Evolutionary conservation across 805 yeast genomes (phyloP).

Genomic region (Cyberlindnera bimundalis): DNA sequence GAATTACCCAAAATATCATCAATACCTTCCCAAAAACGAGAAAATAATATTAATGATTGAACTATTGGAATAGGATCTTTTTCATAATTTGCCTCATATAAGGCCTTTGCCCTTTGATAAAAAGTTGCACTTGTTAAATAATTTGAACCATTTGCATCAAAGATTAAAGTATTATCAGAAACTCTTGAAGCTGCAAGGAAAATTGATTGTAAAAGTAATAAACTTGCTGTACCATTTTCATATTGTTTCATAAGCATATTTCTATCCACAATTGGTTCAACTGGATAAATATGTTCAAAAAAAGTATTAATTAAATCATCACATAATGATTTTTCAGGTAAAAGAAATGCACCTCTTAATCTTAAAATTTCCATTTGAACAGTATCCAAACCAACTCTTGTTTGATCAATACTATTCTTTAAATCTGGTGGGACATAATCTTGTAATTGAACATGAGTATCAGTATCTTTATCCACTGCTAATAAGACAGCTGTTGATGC

Average conservation of each 20-base stretch:
- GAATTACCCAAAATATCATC: conserved; percentile 65
- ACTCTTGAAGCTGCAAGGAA: conserved; percentile 66
- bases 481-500: conserved; percentile 41
- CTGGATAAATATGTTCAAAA: conserved; percentile 63
- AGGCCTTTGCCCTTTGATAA: conserved; percentile 68
- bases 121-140: conserved; percentile 56
- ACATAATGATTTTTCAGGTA: conserved; percentile 59
- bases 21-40: conserved; percentile 72
- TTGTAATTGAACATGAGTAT: conserved; percentile 33
- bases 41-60: conserved; percentile 59
- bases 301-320: conserved; percentile 58
- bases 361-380: conserved; percentile 64
- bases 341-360: conserved; percentile 63
- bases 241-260: conserved; percentile 57
- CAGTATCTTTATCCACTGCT: conserved; percentile 11
- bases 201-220: conserved; percentile 63
- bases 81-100: conserved; percentile 69
- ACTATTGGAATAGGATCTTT: conserved; percentile 57
- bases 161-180: conserved; percentile 48
- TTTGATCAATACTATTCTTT: conserved; percentile 26
- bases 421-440: conserved; percentile 27
- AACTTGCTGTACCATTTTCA: conserved; percentile 53
- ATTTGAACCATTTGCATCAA: conserved; percentile 43
- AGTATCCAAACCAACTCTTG: conserved; percentile 38
- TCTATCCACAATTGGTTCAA: conserved; percentile 64